Percentiles rank a stretch among this genome's conserved stretches.
Conservation (phyloP, 2,329 filamentous ascomycete genomes). For the Neonectria ditissima region DNA sequence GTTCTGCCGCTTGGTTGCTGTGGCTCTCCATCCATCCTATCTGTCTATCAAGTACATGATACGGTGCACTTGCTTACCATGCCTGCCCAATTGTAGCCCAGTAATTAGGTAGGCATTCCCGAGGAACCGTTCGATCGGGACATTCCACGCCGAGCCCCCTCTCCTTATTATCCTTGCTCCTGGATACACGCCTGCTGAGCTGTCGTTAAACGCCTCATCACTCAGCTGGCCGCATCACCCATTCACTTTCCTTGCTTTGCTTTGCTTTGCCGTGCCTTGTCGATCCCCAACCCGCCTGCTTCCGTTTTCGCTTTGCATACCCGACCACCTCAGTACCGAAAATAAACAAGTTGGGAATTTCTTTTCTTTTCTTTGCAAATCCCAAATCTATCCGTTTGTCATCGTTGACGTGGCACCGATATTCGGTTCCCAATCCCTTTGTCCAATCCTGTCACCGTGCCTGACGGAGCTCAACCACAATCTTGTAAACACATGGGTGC, state of each 20-base stretch:
- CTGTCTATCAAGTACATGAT: not conserved
- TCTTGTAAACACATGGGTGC: conserved; percentile 5
- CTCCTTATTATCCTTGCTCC: conserved; percentile 2
- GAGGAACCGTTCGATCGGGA: conserved; percentile 28
- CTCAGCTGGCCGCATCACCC: conserved; percentile 6
- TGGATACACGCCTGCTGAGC: conserved; percentile 15
- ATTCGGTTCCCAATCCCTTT: conserved; percentile 4
- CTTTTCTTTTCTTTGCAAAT: conserved; percentile 7
- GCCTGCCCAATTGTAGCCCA: conserved; percentile 12
- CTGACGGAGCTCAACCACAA: conserved; percentile 12
- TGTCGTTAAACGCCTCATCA: conserved; percentile 6
- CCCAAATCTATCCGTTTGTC: conserved; percentile 24
- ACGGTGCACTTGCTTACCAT: no score
- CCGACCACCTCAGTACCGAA: conserved; percentile 2
- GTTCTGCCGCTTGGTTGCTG: not conserved
- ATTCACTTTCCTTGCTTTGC: not conserved
- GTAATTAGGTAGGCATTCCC: conserved; percentile 18
- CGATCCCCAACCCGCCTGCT: conserved; percentile 8
- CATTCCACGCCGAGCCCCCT: conserved; percentile 21
- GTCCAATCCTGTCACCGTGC: conserved; percentile 3
- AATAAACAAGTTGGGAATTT: conserved; percentile 12
- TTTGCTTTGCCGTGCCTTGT: not conserved
- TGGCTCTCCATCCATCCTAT: not conserved
- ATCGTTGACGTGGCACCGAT: conserved; percentile 18
- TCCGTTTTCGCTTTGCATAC: conserved; percentile 3